Percentiles rank a stretch among this genome's conserved stretches.
Evolutionary conservation across 495 filamentous ascomycete species (phyloP).

Genomic region (Daldinia grandis): DNA sequence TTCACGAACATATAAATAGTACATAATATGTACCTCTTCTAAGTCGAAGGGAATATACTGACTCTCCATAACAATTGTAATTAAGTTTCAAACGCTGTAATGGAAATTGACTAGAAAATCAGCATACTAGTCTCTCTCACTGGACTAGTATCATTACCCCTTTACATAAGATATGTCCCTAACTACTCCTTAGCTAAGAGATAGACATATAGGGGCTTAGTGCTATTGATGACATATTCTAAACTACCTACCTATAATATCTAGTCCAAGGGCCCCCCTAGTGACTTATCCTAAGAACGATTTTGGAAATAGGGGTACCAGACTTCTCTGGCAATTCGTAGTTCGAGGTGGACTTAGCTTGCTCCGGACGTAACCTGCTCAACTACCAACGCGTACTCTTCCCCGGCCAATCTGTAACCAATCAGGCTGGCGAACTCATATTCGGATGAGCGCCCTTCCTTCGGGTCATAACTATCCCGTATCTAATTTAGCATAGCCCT

Average conservation of each 20-base stretch:
- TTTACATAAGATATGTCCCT: background rate
- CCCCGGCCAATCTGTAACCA: background rate
- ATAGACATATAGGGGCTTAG: background rate
- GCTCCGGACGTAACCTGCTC: background rate
- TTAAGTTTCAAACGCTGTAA: too few species aligned
- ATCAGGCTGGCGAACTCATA: constrained; percentile 14
- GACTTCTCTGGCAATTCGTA: background rate
- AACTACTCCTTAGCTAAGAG: background rate
- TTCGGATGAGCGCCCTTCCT: constrained; percentile 14
- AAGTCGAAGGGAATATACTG: too few species aligned
- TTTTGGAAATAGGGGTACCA: background rate
- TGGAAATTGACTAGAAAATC: background rate
- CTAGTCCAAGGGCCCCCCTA: background rate
- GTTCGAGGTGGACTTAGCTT: constrained; percentile 4
- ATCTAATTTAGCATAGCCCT: constrained; percentile 27
- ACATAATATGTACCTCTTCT: too few species aligned
- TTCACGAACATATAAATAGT: too few species aligned
- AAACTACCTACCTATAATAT: background rate
- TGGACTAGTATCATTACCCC: background rate
- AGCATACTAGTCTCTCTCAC: background rate
- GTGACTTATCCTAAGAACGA: background rate
- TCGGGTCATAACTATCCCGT: constrained; percentile 29
- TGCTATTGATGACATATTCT: background rate
- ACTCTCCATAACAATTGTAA: too few species aligned
- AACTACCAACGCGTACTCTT: background rate